Percentiles rank a stretch among this genome's conserved stretches.
These are phyloP conservation scores for Noccaea caerulescens DNA, from an alignment of 345 rosid genomes.

Conservation along the genomic window DNA sequence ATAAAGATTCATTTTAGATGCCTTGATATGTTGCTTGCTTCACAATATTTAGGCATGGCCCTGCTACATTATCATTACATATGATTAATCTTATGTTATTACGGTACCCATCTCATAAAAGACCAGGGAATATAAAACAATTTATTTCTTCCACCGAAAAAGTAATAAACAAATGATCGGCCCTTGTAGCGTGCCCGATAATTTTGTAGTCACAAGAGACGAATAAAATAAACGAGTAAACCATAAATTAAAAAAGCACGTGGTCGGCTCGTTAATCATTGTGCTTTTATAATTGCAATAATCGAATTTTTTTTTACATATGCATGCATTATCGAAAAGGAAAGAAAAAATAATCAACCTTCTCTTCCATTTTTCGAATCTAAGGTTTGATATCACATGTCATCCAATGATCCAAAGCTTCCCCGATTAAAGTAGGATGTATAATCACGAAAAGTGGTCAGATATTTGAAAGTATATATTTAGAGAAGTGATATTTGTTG, in stretches of 20 bases:
- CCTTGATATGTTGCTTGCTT: too few species aligned
- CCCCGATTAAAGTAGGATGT: not conserved
- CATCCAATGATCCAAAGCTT: not conserved
- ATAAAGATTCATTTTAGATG: too few species aligned
- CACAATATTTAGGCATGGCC: not conserved
- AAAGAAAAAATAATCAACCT: not conserved
- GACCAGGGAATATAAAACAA: not conserved
- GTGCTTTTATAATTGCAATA: slow-evolving; percentile 19
- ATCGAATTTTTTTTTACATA: slow-evolving; percentile 4
- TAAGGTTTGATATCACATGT: slow-evolving; percentile 31
- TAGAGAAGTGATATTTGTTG: slow-evolving; percentile 1
- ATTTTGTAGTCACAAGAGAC: slow-evolving; percentile 24
- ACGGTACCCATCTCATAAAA: not conserved
- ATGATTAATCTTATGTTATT: not conserved
- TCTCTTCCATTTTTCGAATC: slow-evolving; percentile 1
- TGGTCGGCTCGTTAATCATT: slow-evolving; percentile 34
- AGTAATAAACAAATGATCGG: not conserved
- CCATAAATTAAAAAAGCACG: slow-evolving; percentile 14
- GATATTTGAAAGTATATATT: not conserved
- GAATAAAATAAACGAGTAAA: slow-evolving; percentile 15
- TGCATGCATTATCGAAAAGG: not conserved
- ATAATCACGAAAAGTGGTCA: not conserved
- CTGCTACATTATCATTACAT: not conserved
- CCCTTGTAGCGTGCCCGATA: not conserved
- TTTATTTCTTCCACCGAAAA: not conserved